phyloP scores from a whole-genome alignment of 352 stramenopile genomes.

The Pythium graminicola region DNA sequence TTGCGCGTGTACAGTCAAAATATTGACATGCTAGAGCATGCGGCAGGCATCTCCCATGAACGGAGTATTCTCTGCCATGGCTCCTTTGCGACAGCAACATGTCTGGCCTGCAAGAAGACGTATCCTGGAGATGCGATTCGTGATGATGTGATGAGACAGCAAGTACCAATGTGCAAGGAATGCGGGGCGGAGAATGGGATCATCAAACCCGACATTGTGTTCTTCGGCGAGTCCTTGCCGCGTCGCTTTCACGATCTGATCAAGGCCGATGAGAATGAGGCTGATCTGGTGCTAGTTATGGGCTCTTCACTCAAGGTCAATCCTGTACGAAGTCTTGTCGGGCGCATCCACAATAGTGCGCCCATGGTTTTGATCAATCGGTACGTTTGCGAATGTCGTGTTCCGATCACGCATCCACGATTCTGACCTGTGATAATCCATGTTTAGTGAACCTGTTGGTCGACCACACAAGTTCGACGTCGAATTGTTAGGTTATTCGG shows the following conservation, averaged over 20 bases:
- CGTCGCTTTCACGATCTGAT: conserved; percentile 86
- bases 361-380: conserved; percentile 84
- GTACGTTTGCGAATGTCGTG: conserved; percentile 20
- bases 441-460: conserved; percentile 59
- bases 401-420: conserved; percentile 1
- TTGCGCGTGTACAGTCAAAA: conserved; percentile 96
- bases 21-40: conserved; percentile 97
- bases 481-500: conserved; percentile 75
- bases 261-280: conserved; percentile 70
- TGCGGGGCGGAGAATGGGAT: conserved; percentile 82
- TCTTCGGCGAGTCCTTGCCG: conserved; percentile 95
- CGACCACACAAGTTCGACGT: conserved; percentile 82
- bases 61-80: conserved; percentile 92
- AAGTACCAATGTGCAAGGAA: conserved; percentile 74
- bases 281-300: conserved; percentile 98
- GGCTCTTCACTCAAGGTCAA: conserved; percentile 97
- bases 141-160: conserved; percentile 66
- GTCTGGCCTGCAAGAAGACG: conserved; percentile 80
- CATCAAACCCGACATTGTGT: conserved; percentile 97
- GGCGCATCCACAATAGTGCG: conserved; percentile 70
- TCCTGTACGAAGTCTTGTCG: conserved; percentile 88
- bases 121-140: conserved; percentile 84
- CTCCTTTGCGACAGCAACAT: conserved; percentile 90
- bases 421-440: neutral
- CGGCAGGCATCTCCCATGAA: conserved; percentile 89